Conservation (phyloP, 352 stramenopile species). For the Pythium aquatile region DNA sequence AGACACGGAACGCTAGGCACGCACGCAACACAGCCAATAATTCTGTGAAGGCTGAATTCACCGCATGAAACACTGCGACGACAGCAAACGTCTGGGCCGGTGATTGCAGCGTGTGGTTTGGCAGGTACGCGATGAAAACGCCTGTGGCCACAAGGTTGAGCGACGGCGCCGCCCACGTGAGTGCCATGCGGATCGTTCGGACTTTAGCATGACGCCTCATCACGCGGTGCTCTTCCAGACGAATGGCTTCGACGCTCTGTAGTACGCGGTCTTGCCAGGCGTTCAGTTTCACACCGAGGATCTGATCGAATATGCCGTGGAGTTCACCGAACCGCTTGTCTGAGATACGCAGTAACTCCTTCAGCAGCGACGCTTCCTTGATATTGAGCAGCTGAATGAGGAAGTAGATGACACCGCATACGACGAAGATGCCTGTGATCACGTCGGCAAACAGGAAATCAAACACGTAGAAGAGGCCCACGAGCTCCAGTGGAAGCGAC, state of each 20-base stretch:
- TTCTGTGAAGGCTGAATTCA: constrained; percentile 35
- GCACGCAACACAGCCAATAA: constrained; percentile 23
- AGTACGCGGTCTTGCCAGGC: constrained; percentile 58
- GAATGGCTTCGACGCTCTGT: constrained; percentile 35
- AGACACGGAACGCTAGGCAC: constrained; percentile 30
- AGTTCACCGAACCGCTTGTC: constrained; percentile 24
- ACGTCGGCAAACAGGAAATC: constrained; percentile 22
- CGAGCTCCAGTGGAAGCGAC: constrained; percentile 34
- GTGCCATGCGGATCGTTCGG: constrained; percentile 33
- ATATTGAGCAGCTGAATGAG: constrained; percentile 47
- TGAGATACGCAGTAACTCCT: constrained; percentile 22
- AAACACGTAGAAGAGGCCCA: constrained; percentile 32
- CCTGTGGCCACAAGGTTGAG: constrained; percentile 38
- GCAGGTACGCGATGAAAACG: constrained; percentile 27
- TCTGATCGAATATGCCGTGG: constrained; percentile 25
- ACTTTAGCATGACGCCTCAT: constrained; percentile 27
- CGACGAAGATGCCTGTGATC: constrained; percentile 38
- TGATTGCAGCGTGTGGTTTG: constrained; percentile 29
- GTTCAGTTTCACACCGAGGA: constrained; percentile 44
- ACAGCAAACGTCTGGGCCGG: constrained; percentile 37
- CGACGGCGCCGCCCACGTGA: constrained; percentile 37
- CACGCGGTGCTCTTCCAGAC: constrained; percentile 36
- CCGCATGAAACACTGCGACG: constrained; percentile 38
- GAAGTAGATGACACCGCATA: constrained; percentile 44
- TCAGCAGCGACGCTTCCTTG: constrained; percentile 22